phyloP scores from a whole-genome alignment of 306 rosid species.

The Fagus crenata region DNA sequence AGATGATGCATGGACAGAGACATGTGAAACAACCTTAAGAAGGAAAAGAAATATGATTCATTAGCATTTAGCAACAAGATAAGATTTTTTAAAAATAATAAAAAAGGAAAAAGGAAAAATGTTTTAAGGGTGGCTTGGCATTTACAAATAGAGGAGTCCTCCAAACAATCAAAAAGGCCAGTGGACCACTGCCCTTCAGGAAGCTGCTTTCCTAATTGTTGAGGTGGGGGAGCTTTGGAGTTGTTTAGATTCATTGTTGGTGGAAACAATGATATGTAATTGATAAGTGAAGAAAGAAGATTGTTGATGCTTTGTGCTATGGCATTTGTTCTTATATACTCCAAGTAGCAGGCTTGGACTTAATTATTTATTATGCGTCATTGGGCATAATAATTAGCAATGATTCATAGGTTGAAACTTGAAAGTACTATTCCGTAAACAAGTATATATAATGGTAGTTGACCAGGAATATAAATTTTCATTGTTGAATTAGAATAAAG shows the following conservation, averaged over 20 bases:
- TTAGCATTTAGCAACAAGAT: neutral
- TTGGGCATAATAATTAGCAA: too few relatives aligned
- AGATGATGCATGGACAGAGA: conserved; percentile 30
- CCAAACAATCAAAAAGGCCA: conserved; percentile 37
- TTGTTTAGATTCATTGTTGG: neutral
- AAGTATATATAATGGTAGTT: too few relatives aligned
- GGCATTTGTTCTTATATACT: neutral
- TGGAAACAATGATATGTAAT: neutral
- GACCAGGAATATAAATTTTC: too few relatives aligned
- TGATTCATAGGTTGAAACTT: too few relatives aligned
- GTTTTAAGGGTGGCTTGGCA: neutral
- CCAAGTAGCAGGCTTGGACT: neutral
- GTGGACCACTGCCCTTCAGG: conserved; percentile 33
- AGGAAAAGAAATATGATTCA: neutral
- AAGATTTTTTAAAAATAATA: too few relatives aligned
- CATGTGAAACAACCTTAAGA: conserved; percentile 22
- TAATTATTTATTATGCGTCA: neutral
- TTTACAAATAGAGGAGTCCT: conserved; percentile 27
- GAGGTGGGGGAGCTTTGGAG: neutral
- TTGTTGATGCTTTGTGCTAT: neutral
- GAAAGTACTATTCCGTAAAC: too few relatives aligned
- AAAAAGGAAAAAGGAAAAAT: neutral
- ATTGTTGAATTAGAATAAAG: too few relatives aligned
- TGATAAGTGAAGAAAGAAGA: neutral
- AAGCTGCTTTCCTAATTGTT: neutral